These are phyloP conservation scores for Tolypocladium ovalisporum DNA, from an alignment of 2,329 filamentous ascomycete genomes.

Conservation along the genomic window DNA sequence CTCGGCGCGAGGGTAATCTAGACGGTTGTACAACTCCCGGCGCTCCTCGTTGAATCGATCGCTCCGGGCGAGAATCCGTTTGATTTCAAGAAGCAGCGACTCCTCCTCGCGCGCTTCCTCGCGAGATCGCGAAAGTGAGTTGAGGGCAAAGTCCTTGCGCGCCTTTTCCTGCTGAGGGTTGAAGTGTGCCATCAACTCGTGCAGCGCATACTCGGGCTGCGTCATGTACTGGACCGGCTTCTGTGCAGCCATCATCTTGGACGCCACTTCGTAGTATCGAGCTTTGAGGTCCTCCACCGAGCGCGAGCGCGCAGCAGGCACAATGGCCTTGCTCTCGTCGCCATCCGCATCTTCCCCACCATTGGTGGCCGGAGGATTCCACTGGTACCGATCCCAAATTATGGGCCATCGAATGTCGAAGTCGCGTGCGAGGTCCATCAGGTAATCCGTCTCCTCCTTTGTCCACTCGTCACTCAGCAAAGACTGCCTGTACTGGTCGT, in stretches of 20 bases:
- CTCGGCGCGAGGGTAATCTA: conserved; percentile 67
- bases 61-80: conserved; percentile 79
- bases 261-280: conserved; percentile 79
- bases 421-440: conserved; percentile 63
- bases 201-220: conserved; percentile 66
- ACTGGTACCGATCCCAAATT: conserved; percentile 90
- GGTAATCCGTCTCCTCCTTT: conserved; percentile 86
- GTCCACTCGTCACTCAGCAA: conserved; percentile 73
- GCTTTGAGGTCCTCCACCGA: conserved; percentile 85
- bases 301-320: conserved; percentile 43
- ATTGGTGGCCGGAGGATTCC: conserved; percentile 34
- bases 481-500: conserved; percentile 73
- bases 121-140: conserved; percentile 65
- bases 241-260: conserved; percentile 69
- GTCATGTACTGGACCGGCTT: conserved; percentile 83
- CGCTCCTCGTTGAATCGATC: conserved; percentile 82
- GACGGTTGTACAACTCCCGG: conserved; percentile 72
- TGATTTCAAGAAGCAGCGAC: conserved; percentile 77
- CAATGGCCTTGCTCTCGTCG: conserved; percentile 40
- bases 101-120: conserved; percentile 92
- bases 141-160: conserved; percentile 76
- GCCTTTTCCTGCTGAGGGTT: conserved; percentile 67
- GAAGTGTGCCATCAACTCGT: conserved; percentile 81
- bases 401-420: conserved; percentile 86
- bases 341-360: conserved; percentile 33